Base-by-base conservation (phyloP, 306 rosid species). In the Rosa multiflora region DNA sequence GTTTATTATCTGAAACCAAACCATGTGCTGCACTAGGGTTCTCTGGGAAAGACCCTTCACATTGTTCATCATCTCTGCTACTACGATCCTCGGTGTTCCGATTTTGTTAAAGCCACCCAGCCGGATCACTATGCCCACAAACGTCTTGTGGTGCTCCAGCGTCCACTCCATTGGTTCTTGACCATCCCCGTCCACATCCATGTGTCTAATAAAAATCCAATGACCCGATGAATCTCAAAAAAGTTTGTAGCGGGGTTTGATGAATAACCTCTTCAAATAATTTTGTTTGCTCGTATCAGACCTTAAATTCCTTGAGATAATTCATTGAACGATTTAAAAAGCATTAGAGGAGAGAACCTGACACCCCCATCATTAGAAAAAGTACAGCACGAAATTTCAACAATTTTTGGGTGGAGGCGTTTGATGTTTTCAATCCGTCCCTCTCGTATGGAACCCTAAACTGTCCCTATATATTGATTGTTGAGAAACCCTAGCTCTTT, bases 1-100 rank as follows among this genome's bases (percentile, higher is more conserved):
- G 66, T 23, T 59, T 59, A 59, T 11, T 23, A 9, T 17, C 66
- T 59, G 66, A 59, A 59, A 59, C 37, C 10, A 59, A 59, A 59
- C 66, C 66, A 59, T 59, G 66, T 59, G 66, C 15, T 59, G 66
- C 66, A 59, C 66, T 10, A 59, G 14, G 37, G 66, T 59, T 59
- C 66, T 59, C 13, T 59, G 66, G 4, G 66, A 59, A 59, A 59
- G 37, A 23, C 66, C 66, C 17, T 59, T 21, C 66, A 23, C 66
- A 11, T 21, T 23, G 66, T 21, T 59, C 66, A 59, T 23, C 66
- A 59, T 59, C 66, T 59, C 66, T 10, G 2, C 37, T 21, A 59
- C 37, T 9, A 59, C 66, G 66, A 10, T 59, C 15, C 37, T 23
- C 6, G 66, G 66, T 8, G 37, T 59, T 59, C 66, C 66, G 39